Percentiles rank a stretch among this genome's conserved stretches.
Evolutionary conservation across 495 filamentous ascomycete species (phyloP).

Genomic region (Xylaria flabelliformis): DNA sequence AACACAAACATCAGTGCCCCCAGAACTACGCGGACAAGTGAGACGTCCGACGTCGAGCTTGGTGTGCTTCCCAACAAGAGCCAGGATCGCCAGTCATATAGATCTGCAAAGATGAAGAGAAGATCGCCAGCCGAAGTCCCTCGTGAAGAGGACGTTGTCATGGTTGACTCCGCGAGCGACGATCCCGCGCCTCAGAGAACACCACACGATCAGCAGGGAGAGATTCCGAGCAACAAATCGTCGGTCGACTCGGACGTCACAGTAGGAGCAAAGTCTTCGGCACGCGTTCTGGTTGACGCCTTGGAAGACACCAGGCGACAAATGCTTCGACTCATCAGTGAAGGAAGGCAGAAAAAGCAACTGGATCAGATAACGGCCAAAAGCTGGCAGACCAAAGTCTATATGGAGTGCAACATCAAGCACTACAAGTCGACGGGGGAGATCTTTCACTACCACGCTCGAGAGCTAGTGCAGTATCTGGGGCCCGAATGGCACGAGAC

Average conservation of each 20-base stretch:
- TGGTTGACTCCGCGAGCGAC: conserved; percentile 22
- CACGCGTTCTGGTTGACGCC: conserved; percentile 29
- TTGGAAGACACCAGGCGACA: conserved; percentile 31
- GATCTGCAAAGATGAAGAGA: conserved; percentile 17
- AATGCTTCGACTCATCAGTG: conserved; percentile 22
- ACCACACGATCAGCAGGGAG: neutral
- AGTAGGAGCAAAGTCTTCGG: neutral
- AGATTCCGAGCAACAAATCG: neutral
- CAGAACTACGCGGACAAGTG: conserved; percentile 27
- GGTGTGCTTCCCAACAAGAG: conserved; percentile 17
- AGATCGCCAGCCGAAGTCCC: conserved; percentile 29
- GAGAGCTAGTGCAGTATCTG: conserved; percentile 38
- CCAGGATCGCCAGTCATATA: neutral
- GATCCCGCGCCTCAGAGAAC: conserved; percentile 7
- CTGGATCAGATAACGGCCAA: conserved; percentile 31
- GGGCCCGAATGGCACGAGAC: conserved; percentile 41
- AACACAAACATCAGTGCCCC: conserved; percentile 27
- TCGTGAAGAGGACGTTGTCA: conserved; percentile 22
- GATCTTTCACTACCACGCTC: conserved; percentile 44
- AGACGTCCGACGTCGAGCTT: conserved; percentile 9
- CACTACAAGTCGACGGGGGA: conserved; percentile 33
- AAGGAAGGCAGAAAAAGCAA: conserved; percentile 36
- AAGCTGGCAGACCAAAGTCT: conserved; percentile 37
- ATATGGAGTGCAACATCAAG: conserved; percentile 43
- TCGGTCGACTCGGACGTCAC: neutral